Conservation (phyloP, 352 stramenopile genomes). For the Phytophthora pluvialis region DNA sequence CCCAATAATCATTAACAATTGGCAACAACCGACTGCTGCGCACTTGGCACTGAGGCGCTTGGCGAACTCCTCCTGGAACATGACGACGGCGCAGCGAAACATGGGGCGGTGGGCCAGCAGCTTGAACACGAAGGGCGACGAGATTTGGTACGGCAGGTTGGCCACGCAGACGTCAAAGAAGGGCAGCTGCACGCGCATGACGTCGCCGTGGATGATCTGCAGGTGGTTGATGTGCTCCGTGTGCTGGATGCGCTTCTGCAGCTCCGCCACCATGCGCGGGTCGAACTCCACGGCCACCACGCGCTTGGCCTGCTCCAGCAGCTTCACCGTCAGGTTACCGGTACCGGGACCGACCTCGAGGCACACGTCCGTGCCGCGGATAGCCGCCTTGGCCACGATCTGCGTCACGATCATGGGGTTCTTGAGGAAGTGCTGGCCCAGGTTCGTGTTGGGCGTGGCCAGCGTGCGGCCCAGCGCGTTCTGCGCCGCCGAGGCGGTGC, state of each 20-base stretch:
- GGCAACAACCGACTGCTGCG: constrained; percentile 3
- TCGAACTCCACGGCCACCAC: constrained; percentile 99
- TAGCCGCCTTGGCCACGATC: constrained; percentile 97
- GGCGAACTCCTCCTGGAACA: constrained; percentile 99
- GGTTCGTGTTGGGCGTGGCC: constrained; percentile 96
- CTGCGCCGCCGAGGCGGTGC: constrained; percentile 72
- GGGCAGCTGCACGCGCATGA: constrained; percentile 98
- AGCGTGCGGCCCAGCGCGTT: constrained; percentile 90
- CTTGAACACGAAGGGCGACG: constrained; percentile 99
- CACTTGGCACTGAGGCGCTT: constrained; percentile 97
- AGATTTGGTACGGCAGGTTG: constrained; percentile 99
- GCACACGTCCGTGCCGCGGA: constrained; percentile 96
- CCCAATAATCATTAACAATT: not conserved
- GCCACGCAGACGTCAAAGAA: constrained; percentile 99
- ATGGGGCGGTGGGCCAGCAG: constrained; percentile 97
- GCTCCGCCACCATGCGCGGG: constrained; percentile 98
- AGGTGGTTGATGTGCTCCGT: constrained; percentile 95
- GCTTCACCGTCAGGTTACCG: constrained; percentile 99
- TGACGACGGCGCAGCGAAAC: constrained; percentile 99
- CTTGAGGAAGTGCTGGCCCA: constrained; percentile 99
- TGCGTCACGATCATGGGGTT: constrained; percentile 97
- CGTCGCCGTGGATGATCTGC: constrained; percentile 99
- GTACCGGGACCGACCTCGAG: constrained; percentile 98
- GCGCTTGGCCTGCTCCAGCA: constrained; percentile 97
- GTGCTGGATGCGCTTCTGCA: constrained; percentile 98